Evolutionary conservation across 208 protist species (phyloP).

Genomic region (Porcisia hertigi): DNA sequence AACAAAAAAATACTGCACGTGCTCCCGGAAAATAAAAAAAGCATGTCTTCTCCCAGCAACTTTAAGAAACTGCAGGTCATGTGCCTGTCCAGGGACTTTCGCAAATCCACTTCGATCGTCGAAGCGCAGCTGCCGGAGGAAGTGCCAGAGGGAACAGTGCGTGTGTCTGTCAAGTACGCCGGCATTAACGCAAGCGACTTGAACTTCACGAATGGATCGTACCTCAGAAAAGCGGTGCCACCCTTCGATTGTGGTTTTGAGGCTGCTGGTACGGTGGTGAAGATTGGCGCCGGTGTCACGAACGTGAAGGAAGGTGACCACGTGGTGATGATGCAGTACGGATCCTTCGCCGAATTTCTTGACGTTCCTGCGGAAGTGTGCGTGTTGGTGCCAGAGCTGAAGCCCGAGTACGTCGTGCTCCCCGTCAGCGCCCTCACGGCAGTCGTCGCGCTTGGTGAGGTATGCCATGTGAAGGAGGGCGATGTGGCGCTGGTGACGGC

Average conservation of each 20-base stretch:
- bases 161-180: conserved; percentile 52
- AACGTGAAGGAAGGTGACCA: conserved; percentile 42
- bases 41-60: conserved; percentile 23
- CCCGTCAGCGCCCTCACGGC: conserved; percentile 68
- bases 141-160: conserved; percentile 37
- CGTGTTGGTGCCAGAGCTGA: conserved; percentile 38
- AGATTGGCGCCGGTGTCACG: conserved; percentile 40
- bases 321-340: conserved; percentile 50
- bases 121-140: conserved; percentile 32
- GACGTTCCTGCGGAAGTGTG: conserved; percentile 28
- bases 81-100: conserved; percentile 44
- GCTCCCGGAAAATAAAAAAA: conserved; percentile 10
- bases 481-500: conserved; percentile 82
- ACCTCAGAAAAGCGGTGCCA: conserved; percentile 38
- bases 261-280: conserved; percentile 61
- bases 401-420: conserved; percentile 35
- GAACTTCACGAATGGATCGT: conserved; percentile 64
- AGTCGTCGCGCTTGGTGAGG: conserved; percentile 63
- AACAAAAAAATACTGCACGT: background rate
- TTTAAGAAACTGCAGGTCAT: conserved; percentile 49
- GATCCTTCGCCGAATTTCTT: conserved; percentile 59
- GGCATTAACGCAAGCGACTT: conserved; percentile 82
- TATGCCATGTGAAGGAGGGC: conserved; percentile 37
- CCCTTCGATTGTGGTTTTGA: conserved; percentile 85
- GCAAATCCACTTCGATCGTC: conserved; percentile 34